Evolutionary conservation across 257 asterid species (phyloP).

Genomic region (Solanum arcanum): DNA sequence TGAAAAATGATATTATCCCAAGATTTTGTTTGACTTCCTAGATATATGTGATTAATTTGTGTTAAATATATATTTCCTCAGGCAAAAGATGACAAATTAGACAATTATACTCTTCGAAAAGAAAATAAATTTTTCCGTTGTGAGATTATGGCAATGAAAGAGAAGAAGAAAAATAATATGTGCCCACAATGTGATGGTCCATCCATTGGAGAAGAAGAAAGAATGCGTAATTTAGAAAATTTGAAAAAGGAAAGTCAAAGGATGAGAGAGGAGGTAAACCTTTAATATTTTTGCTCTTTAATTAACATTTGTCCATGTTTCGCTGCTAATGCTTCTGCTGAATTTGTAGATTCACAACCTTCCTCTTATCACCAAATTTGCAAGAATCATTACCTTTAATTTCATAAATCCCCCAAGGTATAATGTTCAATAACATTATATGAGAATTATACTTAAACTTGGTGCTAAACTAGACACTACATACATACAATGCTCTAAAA

Average conservation of each 20-base stretch:
- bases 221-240: not conserved
- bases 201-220: slow-evolving; percentile 21
- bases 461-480: too few species aligned
- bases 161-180: slow-evolving; percentile 18
- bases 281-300: too few species aligned
- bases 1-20: too few species aligned
- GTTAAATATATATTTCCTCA: not conserved
- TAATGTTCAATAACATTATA: not conserved
- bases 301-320: not conserved
- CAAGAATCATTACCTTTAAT: not conserved
- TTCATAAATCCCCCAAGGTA: not conserved
- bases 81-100: slow-evolving; percentile 43
- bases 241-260: not conserved
- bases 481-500: not conserved
- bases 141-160: slow-evolving; percentile 42
- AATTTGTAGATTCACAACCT: too few species aligned
- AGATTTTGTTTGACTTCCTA: too few species aligned
- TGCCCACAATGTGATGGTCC: slow-evolving; percentile 38
- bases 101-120: slow-evolving; percentile 28
- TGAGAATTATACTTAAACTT: not conserved
- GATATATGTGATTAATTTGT: too few species aligned
- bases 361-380: too few species aligned
- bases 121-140: slow-evolving; percentile 39
- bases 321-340: not conserved
- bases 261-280: not conserved